Evolutionary conservation across 192 early-diverging fungal genomes (phyloP).

Genomic region (Helicostylum pulchrum): DNA sequence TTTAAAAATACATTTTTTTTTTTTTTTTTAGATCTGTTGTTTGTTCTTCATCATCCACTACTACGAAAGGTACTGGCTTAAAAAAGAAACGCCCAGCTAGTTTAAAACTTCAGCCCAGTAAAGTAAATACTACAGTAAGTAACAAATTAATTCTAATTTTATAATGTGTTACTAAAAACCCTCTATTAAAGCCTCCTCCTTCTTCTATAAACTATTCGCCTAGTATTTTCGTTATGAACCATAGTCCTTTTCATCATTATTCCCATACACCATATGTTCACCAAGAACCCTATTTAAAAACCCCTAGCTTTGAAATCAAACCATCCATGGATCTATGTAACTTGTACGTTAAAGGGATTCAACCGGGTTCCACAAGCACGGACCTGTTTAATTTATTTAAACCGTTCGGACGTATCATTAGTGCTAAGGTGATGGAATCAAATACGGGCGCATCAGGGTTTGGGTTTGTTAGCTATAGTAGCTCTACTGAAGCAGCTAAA

Average conservation of each 20-base stretch:
- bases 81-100: constrained; percentile 1
- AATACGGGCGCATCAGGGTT: constrained; percentile 70
- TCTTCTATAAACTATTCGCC: neutral
- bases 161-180: no score
- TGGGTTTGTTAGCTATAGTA: constrained; percentile 92
- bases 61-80: neutral
- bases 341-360: constrained; percentile 95
- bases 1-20: no score
- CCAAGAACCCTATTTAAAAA: neutral
- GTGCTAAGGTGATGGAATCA: constrained; percentile 83
- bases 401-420: constrained; percentile 83
- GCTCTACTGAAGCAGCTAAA: constrained; percentile 86
- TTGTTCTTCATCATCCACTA: no score
- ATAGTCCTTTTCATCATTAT: neutral
- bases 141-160: no score
- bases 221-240: neutral
- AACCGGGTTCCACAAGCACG: constrained; percentile 84
- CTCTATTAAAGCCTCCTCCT: no score
- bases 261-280: neutral
- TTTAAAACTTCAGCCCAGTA: neutral
- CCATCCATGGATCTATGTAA: constrained; percentile 55
- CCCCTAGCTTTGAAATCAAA: constrained; percentile 11
- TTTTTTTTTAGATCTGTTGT: constrained; percentile 7
- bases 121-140: no score
- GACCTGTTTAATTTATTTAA: constrained; percentile 91